phyloP scores from a whole-genome alignment of 1,139 yeast genomes.

The Suhomyces coccinellae region DNA sequence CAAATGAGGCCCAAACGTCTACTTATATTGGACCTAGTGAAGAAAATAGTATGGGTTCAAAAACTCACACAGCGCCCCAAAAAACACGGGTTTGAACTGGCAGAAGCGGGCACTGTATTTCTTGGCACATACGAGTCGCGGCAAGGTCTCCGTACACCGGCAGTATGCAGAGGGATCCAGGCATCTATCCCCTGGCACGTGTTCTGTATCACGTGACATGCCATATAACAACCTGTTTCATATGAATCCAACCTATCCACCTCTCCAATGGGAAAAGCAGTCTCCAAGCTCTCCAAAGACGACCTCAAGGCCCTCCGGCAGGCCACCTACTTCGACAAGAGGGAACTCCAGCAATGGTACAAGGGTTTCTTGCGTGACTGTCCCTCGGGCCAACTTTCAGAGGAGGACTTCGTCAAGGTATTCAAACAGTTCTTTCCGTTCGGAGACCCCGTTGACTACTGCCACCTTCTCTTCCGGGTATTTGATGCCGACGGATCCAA shows the following conservation, averaged over 20 bases:
- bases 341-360: slow-evolving; percentile 98
- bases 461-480: slow-evolving; percentile 83
- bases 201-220: background rate
- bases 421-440: slow-evolving; percentile 97
- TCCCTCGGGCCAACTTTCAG: slow-evolving; percentile 85
- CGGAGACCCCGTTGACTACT: slow-evolving; percentile 93
- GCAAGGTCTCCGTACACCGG: background rate
- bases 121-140: no score
- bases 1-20: no score
- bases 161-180: background rate
- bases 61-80: no score
- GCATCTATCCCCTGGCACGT: background rate
- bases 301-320: slow-evolving; percentile 80
- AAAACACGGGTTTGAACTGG: no score
- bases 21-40: no score
- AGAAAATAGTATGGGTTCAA: no score
- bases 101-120: no score
- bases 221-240: background rate
- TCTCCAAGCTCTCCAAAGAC: slow-evolving; percentile 88
- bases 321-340: slow-evolving; percentile 87
- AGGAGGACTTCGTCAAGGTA: slow-evolving; percentile 86
- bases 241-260: background rate
- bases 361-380: slow-evolving; percentile 94
- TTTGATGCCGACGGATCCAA: slow-evolving; percentile 85
- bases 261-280: slow-evolving; percentile 82